Evolutionary conservation across 75 land plant genomes (phyloP).

Genomic region (Cunninghamia lanceolata): DNA sequence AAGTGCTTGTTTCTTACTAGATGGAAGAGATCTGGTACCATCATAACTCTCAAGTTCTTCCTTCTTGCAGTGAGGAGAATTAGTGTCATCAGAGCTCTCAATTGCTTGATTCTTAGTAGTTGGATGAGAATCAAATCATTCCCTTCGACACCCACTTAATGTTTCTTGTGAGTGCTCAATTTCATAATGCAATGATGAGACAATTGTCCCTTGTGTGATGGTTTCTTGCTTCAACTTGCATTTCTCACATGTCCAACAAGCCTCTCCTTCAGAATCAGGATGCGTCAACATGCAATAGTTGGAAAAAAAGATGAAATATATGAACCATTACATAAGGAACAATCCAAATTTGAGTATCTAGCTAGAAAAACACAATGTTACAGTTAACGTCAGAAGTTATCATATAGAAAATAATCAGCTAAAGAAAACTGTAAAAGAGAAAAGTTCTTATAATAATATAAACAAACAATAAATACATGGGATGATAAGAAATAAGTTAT

Average conservation of each 20-base stretch:
- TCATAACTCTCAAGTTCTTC: not conserved
- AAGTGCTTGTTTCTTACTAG: not conserved
- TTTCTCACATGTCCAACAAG: not conserved
- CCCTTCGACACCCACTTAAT: not conserved
- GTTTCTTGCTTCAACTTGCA: constrained; percentile 1
- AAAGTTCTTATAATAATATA: not conserved
- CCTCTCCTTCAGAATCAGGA: not conserved
- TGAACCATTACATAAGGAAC: not conserved
- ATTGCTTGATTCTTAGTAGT: not conserved
- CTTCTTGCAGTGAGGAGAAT: not conserved
- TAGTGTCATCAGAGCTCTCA: not conserved
- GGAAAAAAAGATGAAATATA: not conserved
- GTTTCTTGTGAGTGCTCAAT: not conserved
- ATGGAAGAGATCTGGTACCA: not conserved
- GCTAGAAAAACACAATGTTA: not conserved
- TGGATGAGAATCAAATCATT: not conserved
- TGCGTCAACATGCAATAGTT: not conserved
- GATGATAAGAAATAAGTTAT: not conserved
- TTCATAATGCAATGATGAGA: not conserved
- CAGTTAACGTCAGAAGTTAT: not conserved
- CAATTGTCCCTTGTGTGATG: not conserved
- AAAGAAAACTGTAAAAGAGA: not conserved
- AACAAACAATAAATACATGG: not conserved
- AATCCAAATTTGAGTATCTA: not conserved
- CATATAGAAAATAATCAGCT: not conserved